Evolutionary conservation across 1,139 yeast genomes (phyloP), one percentile per base, ranked within the genome.

Genomic region (Lodderomyces oxycetoniae): DNA sequence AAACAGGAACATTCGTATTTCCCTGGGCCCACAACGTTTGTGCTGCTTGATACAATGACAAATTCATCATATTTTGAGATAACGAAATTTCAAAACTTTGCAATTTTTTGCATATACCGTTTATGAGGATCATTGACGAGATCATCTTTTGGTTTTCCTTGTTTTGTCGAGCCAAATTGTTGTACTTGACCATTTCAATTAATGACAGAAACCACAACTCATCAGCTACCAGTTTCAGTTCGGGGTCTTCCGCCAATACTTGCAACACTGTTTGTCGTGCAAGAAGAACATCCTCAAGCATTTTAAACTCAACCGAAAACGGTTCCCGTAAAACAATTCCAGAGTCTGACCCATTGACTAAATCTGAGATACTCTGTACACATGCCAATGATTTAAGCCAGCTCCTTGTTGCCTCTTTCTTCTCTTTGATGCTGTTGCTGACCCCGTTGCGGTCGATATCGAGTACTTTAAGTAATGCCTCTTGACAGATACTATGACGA

Each of bases 21-120:
- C 77, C 75, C 34, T 72, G 74, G 3, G 59, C 52, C 88, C 88
- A 81, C 20, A 80, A 57, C 0, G 79, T 67, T 14, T 64, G 59
- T 0, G 89, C 84, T 1, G 73, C 49, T 32, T 73, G 73, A 45
- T 61, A 74, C 31, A 59, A 60, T 0, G 78, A 58, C 4, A 71
- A 41, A 30, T 54, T 50, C 14, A 46, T 25, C 16, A 59, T 42
- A 37, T 44, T 37, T 3, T 40, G 32, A 6, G 34, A 32, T 5
- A 42, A 29, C 6, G 26, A 5, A 7, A 26, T 24, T 1, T 32
- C 15, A 7, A 6, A 6, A 4, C 36, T 31, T 4, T 34, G 24
- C 33, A 54, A 47, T 26, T 48, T 43, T 11, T 53, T 53, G 1
- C 63, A 54, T 8, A 73, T 42, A 9, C 58, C 57, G 33, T 71